Evolutionary conservation across 306 rosid genomes (phyloP).

Genomic region (Quercus alba): DNA sequence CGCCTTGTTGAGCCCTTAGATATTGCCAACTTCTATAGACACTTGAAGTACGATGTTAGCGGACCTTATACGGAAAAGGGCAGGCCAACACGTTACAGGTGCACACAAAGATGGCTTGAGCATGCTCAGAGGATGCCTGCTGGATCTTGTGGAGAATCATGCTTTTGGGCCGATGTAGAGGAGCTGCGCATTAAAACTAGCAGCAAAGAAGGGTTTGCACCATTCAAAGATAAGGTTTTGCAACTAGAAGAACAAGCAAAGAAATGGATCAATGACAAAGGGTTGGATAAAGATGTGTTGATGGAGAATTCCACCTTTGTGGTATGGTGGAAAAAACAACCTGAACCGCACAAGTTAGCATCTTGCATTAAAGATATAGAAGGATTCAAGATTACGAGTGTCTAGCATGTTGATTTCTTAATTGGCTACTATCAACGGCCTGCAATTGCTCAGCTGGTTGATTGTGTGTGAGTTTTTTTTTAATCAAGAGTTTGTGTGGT

Average conservation of each 20-base stretch:
- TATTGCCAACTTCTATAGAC: slow-evolving; percentile 78
- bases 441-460: too few species aligned
- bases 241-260: slow-evolving; percentile 23
- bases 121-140: slow-evolving; percentile 3
- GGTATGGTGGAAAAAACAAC: slow-evolving; percentile 48
- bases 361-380: slow-evolving; percentile 19
- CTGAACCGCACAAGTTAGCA: slow-evolving; percentile 17
- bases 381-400: too few species aligned
- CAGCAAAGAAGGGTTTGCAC: background rate
- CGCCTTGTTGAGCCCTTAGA: slow-evolving; percentile 76
- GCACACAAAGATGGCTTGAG: slow-evolving; percentile 67
- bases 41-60: slow-evolving; percentile 50
- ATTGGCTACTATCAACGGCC: too few species aligned
- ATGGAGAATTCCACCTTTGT: slow-evolving; percentile 38
- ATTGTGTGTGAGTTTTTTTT: too few species aligned
- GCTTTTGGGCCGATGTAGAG: slow-evolving; percentile 74
- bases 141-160: slow-evolving; percentile 44
- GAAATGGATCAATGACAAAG: slow-evolving; percentile 27
- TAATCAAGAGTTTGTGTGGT: background rate
- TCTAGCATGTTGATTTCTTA: too few species aligned
- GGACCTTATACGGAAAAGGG: slow-evolving; percentile 53
- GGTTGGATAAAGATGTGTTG: slow-evolving; percentile 38
- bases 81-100: slow-evolving; percentile 65
- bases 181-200: slow-evolving; percentile 41
- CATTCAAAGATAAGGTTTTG: background rate